Percentiles rank a stretch among this genome's conserved stretches.
These are phyloP conservation scores for Ophiostoma sp. DNA, from an alignment of 2,329 filamentous ascomycete species.

Conservation along the genomic window DNA sequence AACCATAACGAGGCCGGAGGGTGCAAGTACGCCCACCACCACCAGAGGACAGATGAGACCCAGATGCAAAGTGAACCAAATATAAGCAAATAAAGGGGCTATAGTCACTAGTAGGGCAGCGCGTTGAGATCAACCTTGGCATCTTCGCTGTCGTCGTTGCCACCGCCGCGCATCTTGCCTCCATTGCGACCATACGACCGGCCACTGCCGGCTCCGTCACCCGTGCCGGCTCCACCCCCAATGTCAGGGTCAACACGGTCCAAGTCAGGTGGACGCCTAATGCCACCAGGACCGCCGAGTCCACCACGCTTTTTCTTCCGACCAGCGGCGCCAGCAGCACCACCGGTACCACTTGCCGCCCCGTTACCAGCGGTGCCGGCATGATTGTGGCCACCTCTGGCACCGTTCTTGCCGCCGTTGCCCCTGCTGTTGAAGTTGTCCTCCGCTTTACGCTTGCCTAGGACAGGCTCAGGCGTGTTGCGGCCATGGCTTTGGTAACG, in stretches of 20 bases:
- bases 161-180: too few relatives aligned
- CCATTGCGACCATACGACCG: not conserved
- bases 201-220: constrained; percentile 23
- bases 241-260: constrained; percentile 27
- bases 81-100: not conserved
- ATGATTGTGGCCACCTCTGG: constrained; percentile 13
- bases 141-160: constrained; percentile 20
- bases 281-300: constrained; percentile 17
- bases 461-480: constrained; percentile 28
- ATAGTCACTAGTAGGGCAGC: constrained; percentile 22
- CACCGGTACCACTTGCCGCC: not conserved
- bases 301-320: constrained; percentile 28
- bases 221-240: constrained; percentile 23
- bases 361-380: not conserved
- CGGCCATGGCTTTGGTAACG: constrained; percentile 6
- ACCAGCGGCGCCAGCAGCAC: constrained; percentile 14
- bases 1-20: not conserved
- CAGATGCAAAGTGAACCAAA: too few relatives aligned
- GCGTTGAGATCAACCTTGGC: constrained; percentile 27
- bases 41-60: too few relatives aligned
- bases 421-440: constrained; percentile 15
- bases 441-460: constrained; percentile 22
- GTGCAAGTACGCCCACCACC: too few relatives aligned
- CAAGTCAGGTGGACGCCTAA: constrained; percentile 24
- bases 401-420: constrained; percentile 12